These are phyloP conservation scores for Taiozyma sp. DNA, from an alignment of 1,139 yeast genomes.

Conservation along the genomic window DNA sequence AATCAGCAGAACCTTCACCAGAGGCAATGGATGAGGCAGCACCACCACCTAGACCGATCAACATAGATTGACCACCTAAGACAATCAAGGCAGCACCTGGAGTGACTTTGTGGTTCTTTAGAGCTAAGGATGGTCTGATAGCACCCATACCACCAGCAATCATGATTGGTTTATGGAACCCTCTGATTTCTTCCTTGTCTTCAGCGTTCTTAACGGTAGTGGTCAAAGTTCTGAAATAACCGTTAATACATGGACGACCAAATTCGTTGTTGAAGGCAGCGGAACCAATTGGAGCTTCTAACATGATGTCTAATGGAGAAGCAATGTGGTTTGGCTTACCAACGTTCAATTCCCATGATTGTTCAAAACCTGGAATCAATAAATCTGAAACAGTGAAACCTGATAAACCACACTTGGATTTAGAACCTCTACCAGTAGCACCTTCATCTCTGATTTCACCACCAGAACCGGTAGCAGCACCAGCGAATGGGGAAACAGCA, in stretches of 20 bases:
- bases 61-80: constrained; percentile 98
- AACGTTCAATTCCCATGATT: constrained; percentile 90
- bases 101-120: constrained; percentile 82
- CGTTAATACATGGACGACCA: constrained; percentile 96
- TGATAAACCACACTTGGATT: constrained; percentile 92
- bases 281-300: constrained; percentile 96
- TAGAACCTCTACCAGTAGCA: constrained; percentile 98
- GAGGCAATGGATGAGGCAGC: constrained; percentile 96
- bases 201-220: constrained; percentile 61
- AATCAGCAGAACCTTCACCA: constrained; percentile 92
- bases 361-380: constrained; percentile 76
- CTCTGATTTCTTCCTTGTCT: constrained; percentile 76
- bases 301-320: constrained; percentile 88
- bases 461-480: constrained; percentile 99
- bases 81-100: constrained; percentile 93
- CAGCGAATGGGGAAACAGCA: constrained; percentile 98
- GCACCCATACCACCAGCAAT: constrained; percentile 99
- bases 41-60: constrained; percentile 99
- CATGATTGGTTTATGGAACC: constrained; percentile 99
- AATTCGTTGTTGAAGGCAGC: constrained; percentile 99
- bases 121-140: constrained; percentile 87
- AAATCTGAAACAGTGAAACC: constrained; percentile 94
- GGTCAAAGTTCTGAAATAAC: constrained; percentile 94
- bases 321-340: constrained; percentile 96
- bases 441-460: constrained; percentile 99